Percentiles rank a stretch among this genome's conserved stretches.
These are phyloP conservation scores for Diaporthe ampelina DNA, from an alignment of 2,329 filamentous ascomycete genomes.

Conservation along the genomic window DNA sequence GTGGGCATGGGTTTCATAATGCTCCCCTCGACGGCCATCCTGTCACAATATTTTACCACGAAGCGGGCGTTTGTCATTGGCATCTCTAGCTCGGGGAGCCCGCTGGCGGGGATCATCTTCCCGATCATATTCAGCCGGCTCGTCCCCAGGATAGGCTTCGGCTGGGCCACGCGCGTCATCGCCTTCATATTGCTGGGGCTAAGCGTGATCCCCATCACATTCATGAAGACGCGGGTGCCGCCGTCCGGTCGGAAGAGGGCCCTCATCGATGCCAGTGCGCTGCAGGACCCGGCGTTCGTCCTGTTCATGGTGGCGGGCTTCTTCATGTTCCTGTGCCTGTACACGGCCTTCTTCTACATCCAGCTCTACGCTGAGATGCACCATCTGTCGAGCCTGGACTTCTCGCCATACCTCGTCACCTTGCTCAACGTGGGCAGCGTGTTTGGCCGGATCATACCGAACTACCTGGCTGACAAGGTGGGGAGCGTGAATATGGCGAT, in stretches of 20 bases:
- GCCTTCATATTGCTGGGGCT: slow-evolving; percentile 64
- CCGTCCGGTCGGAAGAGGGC: slow-evolving; percentile 47
- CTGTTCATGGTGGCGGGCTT: slow-evolving; percentile 54
- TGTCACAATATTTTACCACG: slow-evolving; percentile 57
- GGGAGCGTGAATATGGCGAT: slow-evolving; percentile 57
- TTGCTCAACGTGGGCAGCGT: slow-evolving; percentile 61
- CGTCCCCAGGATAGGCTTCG: slow-evolving; percentile 51
- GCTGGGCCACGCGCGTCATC: slow-evolving; percentile 60
- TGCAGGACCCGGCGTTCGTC: slow-evolving; percentile 56
- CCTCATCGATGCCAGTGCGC: slow-evolving; percentile 54
- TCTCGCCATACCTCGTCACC: slow-evolving; percentile 58
- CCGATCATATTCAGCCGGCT: slow-evolving; percentile 58
- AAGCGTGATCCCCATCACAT: slow-evolving; percentile 53
- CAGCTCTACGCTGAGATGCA: slow-evolving; percentile 58
- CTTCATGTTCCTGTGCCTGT: slow-evolving; percentile 60
- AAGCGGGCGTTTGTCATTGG: slow-evolving; percentile 52
- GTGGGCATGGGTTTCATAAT: slow-evolving; percentile 54
- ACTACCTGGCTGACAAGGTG: slow-evolving; percentile 58
- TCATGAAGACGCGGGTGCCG: slow-evolving; percentile 55
- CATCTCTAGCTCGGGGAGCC: slow-evolving; percentile 50
- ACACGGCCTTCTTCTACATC: slow-evolving; percentile 64
- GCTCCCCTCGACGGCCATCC: slow-evolving; percentile 53
- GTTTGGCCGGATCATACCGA: slow-evolving; percentile 60
- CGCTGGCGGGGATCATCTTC: slow-evolving; percentile 60
- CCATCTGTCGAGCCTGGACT: slow-evolving; percentile 51